Conservation (phyloP, 2,329 filamentous ascomycete species). For the Clonostachys solani region DNA sequence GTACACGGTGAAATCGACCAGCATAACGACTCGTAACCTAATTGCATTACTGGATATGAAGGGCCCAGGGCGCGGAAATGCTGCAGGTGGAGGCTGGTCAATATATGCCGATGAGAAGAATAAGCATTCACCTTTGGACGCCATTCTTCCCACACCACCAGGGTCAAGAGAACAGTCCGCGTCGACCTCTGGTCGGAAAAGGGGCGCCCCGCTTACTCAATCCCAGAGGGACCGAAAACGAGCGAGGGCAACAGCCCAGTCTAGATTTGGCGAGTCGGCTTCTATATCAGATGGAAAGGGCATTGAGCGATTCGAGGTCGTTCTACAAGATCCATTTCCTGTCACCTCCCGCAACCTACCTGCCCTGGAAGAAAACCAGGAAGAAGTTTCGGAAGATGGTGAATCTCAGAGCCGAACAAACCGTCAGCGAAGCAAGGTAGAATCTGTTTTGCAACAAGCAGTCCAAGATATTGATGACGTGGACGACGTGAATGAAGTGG, state of each 20-base stretch:
- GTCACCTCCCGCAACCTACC: neutral
- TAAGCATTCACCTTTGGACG: slow-evolving; percentile 51
- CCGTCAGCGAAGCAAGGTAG: slow-evolving; percentile 25
- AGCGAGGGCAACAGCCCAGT: slow-evolving; percentile 56
- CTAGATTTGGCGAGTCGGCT: slow-evolving; percentile 65
- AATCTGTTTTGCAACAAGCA: slow-evolving; percentile 23
- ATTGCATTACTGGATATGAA: slow-evolving; percentile 64
- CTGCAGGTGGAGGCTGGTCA: slow-evolving; percentile 73
- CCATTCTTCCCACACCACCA: slow-evolving; percentile 39
- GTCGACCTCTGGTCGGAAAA: slow-evolving; percentile 7
- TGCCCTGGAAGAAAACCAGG: slow-evolving; percentile 4
- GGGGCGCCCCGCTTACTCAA: slow-evolving; percentile 12
- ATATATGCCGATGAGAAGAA: slow-evolving; percentile 65
- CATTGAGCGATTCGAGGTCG: slow-evolving; percentile 56
- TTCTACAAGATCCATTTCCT: slow-evolving; percentile 55
- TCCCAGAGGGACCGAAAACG: slow-evolving; percentile 41
- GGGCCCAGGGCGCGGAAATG: slow-evolving; percentile 66
- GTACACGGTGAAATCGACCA: slow-evolving; percentile 65
- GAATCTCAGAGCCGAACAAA: slow-evolving; percentile 2
- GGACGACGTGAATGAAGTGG: slow-evolving; percentile 6
- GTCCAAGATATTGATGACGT: slow-evolving; percentile 7
- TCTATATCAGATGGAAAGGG: slow-evolving; percentile 53
- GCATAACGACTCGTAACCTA: slow-evolving; percentile 67
- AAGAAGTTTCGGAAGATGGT: slow-evolving; percentile 6
- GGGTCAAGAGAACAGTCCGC: too few relatives aligned